Evolutionary conservation across 169 alveolate species (phyloP).

Genomic region (Cryptosporidium meleagridis): DNA sequence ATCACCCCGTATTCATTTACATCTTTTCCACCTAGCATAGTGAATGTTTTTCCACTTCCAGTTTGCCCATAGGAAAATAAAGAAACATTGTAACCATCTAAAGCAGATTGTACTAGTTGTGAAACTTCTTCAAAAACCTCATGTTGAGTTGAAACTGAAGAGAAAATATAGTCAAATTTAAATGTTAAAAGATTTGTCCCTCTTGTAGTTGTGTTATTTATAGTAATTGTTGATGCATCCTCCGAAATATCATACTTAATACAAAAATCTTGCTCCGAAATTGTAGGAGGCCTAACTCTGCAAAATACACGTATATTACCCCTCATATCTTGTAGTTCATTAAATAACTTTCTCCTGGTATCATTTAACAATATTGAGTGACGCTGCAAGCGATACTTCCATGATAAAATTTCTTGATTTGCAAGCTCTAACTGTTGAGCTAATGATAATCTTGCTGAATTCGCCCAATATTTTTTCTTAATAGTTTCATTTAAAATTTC

Average conservation of each 20-base stretch:
- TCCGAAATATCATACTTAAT: conserved; percentile 67
- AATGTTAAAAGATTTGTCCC: conserved; percentile 62
- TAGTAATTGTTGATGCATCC: conserved; percentile 70
- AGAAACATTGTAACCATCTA: conserved; percentile 88
- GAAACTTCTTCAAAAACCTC: conserved; percentile 84
- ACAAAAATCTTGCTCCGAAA: conserved; percentile 34
- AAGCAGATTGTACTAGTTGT: conserved; percentile 81
- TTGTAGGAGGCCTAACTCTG: conserved; percentile 79
- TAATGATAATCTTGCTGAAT: conserved; percentile 56
- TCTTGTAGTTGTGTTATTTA: conserved; percentile 17
- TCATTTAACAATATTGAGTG: conserved; percentile 35
- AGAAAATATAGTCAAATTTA: conserved; percentile 83
- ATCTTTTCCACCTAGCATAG: conserved; percentile 84
- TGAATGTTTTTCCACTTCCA: conserved; percentile 87
- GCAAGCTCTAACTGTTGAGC: conserved; percentile 74
- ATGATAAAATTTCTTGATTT: conserved; percentile 62
- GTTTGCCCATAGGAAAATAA: conserved; percentile 89
- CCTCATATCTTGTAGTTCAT: conserved; percentile 79
- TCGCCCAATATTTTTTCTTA: conserved; percentile 70
- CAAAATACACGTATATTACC: conserved; percentile 83
- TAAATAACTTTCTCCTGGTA: conserved; percentile 76
- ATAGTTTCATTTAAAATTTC: conserved; percentile 36
- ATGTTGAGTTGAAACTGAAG: conserved; percentile 73
- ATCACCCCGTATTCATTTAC: conserved; percentile 84
- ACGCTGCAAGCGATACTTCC: conserved; percentile 51